Conservation (phyloP, 371 early-diverging fungal genomes). For the Mucor mucedo region DNA sequence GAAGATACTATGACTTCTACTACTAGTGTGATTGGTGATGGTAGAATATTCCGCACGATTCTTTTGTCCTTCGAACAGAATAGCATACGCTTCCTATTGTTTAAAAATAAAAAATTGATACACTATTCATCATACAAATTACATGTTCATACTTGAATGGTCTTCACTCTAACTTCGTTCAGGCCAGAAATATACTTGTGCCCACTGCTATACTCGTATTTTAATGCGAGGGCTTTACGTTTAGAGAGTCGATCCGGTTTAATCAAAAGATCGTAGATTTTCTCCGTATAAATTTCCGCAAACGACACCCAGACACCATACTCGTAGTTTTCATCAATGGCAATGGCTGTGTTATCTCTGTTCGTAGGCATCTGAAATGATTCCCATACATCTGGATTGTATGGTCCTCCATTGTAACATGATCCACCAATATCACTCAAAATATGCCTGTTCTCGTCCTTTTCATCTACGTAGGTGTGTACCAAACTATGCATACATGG, state of each 20-base stretch:
- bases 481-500: conserved; percentile 56
- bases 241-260: conserved; percentile 36
- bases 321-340: conserved; percentile 57
- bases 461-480: conserved; percentile 33
- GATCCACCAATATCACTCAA: background rate
- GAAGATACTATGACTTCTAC: conserved; percentile 76
- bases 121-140: background rate
- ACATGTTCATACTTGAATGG: conserved; percentile 28
- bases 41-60: conserved; percentile 71
- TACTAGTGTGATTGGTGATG: conserved; percentile 63
- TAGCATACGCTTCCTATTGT: conserved; percentile 59
- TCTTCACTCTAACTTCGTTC: conserved; percentile 65
- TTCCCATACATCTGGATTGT: conserved; percentile 6
- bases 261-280: conserved; percentile 76
- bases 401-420: background rate
- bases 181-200: conserved; percentile 62
- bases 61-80: conserved; percentile 64
- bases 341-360: conserved; percentile 21
- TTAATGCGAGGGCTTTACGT: conserved; percentile 59
- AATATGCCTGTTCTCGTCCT: conserved; percentile 40
- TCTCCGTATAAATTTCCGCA: conserved; percentile 86
- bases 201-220: conserved; percentile 61
- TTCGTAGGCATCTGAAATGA: background rate
- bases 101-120: background rate
- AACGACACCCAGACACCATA: conserved; percentile 79